Base-by-base conservation (phyloP, 1,284 basidiomycete genomes). In the Pseudozyma tsukubaensis region DNA sequence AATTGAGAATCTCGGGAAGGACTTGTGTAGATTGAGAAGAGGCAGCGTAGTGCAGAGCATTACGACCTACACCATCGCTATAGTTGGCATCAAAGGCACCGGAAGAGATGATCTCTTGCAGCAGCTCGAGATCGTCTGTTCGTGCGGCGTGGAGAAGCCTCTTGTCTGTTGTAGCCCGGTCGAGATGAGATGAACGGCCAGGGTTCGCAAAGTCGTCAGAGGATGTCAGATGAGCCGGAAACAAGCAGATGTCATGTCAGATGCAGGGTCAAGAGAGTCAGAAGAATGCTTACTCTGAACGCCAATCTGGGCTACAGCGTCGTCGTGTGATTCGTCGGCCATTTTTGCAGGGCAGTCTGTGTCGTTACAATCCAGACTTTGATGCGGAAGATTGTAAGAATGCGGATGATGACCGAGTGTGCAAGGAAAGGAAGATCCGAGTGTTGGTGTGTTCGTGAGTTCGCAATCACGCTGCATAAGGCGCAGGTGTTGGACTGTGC, bases 21-120 rank as follows among this genome's bases (percentile, higher is more conserved):
- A 83, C 80, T 37, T 69, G 52, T 12, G 72, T 77, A 4, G 76
- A 68, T 21, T 70, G 66, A 42, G 72, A 67, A 16, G 68, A 51
- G 42, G 77, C 77, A 8, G 81, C 81, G 51, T 82, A 79, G 68
- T 83, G 82, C 29, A 83, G 70, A 12, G 81, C 68, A n/a, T 82
- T 83, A 57, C 77, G 80, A 7, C 82, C 82, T 36, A 83, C 50
- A 0, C 80, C 78, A 35, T 83, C 81, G 24, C 59, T 59, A 50
- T 67, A 72, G 49, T 83, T 83, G 50, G 79, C 73, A 42, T 83
- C 80, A 51, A 79, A 77, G 10, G 57, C 72, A 10, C 70, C 58
- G 0, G 76, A 68, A 10, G 66, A 56, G 32, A 80, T 29, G 42
- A 83, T 71, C 43, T 78, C 77, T 36, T 76, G 66, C 12, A 79